Evolutionary conservation across 202 grass and related monocot genomes (phyloP), one percentile per base, ranked within the genome.

Genomic region (Digitaria exilis): DNA sequence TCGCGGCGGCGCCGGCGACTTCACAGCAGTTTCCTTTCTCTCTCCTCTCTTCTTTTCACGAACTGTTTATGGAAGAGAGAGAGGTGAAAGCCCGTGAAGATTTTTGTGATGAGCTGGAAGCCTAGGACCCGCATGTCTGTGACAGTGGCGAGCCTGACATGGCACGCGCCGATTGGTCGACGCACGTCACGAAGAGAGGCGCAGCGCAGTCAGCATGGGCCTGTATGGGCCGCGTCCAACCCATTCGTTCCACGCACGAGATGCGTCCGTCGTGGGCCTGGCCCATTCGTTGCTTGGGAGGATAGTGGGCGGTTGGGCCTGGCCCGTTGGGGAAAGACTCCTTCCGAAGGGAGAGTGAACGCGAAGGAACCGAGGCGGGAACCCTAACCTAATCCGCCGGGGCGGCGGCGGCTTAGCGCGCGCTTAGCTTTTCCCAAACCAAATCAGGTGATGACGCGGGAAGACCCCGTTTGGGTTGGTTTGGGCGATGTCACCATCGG

Each of bases 1-100:
- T 80, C 73, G 67, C 79, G 73, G 84, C 84, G 88, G 79, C 88
- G 79, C 79, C 88, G 84, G 84, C 55, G 69, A 65, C 45, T 86
- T 60, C 52, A 86, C 44, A 70, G 52, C 74, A 46, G 70, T 10
- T 65, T 46, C 65, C 15, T 1, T n/a, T 68, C 8, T 9, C 11
- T 31, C 46, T 48, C 30, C 28, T 19, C 49, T 9, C 12, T 46
- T 32, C 9, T 76, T 71, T 71, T 19, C 30, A 8, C 37, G 2
- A 4, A 30, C 25, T 50, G 59, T 25, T 52, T 34, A 57, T 28
- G 8, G 54, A 32, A 55, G 65, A 32, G 51, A 25, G 21, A 31
- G 55, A 14, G 25, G 3, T 13, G 24, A 13, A 35, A n/a, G n/a
- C n/a, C n/a, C n/a, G n/a, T n/a, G n/a, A n/a, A 11, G 19, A 51